phyloP scores from a whole-genome alignment of 1,139 yeast genomes.

The Yueomyces sp. region DNA sequence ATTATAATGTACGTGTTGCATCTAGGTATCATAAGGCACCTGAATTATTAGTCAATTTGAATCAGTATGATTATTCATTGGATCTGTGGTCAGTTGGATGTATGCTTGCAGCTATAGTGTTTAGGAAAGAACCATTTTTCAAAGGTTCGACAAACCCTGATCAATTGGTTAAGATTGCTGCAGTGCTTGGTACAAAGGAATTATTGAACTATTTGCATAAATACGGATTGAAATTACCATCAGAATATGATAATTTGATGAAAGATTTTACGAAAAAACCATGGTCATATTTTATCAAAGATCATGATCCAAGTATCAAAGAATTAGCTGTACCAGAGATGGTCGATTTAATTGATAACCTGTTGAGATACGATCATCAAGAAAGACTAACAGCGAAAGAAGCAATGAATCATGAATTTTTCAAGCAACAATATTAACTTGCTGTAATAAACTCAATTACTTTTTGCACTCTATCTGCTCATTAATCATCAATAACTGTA shows the following conservation, averaged over 20 bases:
- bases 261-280: slow-evolving; percentile 58
- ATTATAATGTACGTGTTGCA: slow-evolving; percentile 71
- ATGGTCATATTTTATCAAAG: slow-evolving; percentile 47
- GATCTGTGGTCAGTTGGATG: slow-evolving; percentile 81
- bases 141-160: slow-evolving; percentile 71
- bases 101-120: slow-evolving; percentile 64
- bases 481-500: too few species aligned
- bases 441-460: too few species aligned
- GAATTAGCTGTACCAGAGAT: slow-evolving; percentile 49
- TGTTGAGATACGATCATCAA: slow-evolving; percentile 61
- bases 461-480: too few species aligned
- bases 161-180: slow-evolving; percentile 67
- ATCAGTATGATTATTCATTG: slow-evolving; percentile 65
- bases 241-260: slow-evolving; percentile 55
- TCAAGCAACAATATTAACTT: slow-evolving; percentile 5
- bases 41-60: slow-evolving; percentile 58
- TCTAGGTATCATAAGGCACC: slow-evolving; percentile 77
- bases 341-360: slow-evolving; percentile 51
- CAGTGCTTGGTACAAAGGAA: slow-evolving; percentile 63
- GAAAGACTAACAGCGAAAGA: slow-evolving; percentile 65
- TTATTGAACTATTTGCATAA: slow-evolving; percentile 46
- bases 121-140: slow-evolving; percentile 68
- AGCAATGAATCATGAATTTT: slow-evolving; percentile 53
- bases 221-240: slow-evolving; percentile 47
- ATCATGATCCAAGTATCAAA: slow-evolving; percentile 26